Evolutionary conservation across 2,329 filamentous ascomycete genomes (phyloP), one percentile per base, ranked within the genome.

Genomic region (Colletotrichum sp.): DNA sequence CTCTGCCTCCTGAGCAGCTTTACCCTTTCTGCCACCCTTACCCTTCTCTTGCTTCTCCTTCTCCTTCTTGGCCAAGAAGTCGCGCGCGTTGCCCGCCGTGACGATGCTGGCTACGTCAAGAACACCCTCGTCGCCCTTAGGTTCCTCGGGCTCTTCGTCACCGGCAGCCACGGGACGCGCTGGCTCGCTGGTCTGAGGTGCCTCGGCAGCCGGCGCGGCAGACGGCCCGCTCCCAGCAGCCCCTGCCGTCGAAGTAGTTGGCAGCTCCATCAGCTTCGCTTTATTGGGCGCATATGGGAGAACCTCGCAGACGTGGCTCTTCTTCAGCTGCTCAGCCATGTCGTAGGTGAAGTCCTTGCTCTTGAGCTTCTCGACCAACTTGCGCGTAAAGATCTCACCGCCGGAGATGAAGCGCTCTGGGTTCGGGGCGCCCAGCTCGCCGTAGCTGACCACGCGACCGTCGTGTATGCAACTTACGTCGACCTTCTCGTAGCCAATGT

Each of bases 401-500:
- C 97, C 97, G 76, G 95, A 97, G 16, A 93, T 87, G 60, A 84
- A 82, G 26, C 83, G 79, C 28, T 82, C 81, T 7, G 76, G 90
- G 81, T 79, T 94, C 76, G 78, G 92, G 85, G 82, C 91, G 84
- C 83, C 93, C 85, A 89, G 91, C 85, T 82, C 92, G 90, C 81
- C 92, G 87, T 85, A 95, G 89, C 84, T 96, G 89, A 87, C 90
- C 7, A 98, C 90, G 62, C 92, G 87, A 80, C 95, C 96, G 77
- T 99, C 96, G 74, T 93, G 93, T 66, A 99, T 92, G 72, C 96
- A 96, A 1, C 96, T 98, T 24, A 99, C 92, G 81, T 99, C 96
- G 28, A 96, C 95, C 87, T 99, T 99, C 81, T 95, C 93, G 83
- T 93, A 95, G 13, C 97, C 97, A 76, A 99, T 94, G 83, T 99